Percentiles rank a stretch among this genome's conserved stretches.
Evolutionary conservation across 2,329 filamentous ascomycete species (phyloP).

Genomic region (Sporothrix curviconia): DNA sequence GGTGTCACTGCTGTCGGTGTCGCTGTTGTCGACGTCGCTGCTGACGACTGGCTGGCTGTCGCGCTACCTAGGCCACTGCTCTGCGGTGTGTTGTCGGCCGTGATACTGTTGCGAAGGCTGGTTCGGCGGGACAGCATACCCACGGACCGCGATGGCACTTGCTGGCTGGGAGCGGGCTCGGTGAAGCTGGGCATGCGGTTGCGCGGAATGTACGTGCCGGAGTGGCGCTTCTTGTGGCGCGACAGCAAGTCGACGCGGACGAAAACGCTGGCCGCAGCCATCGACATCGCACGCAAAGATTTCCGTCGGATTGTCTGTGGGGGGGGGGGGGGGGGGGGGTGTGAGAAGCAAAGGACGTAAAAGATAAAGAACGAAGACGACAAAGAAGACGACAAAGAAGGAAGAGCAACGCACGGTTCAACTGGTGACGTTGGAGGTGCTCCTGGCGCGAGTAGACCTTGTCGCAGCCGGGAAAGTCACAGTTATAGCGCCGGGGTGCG

Average conservation of each 20-base stretch:
- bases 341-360: neutral
- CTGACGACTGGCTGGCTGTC: neutral
- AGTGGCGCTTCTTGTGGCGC: constrained; percentile 61
- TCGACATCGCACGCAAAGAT: constrained; percentile 72
- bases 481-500: constrained; percentile 49
- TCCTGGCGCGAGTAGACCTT: constrained; percentile 77
- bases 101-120: constrained; percentile 8
- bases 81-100: neutral
- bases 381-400: constrained; percentile 9
- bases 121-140: constrained; percentile 18
- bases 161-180: too few relatives aligned
- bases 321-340: too few relatives aligned
- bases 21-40: neutral
- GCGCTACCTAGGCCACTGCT: neutral
- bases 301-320: constrained; percentile 68
- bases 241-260: constrained; percentile 71
- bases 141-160: too few relatives aligned
- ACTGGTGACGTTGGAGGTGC: constrained; percentile 72
- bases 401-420: constrained; percentile 57
- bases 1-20: neutral
- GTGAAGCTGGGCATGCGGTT: constrained; percentile 46
- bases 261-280: constrained; percentile 68
- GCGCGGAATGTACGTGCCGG: constrained; percentile 44
- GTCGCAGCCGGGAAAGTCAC: constrained; percentile 64
- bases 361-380: neutral